phyloP scores from a whole-genome alignment of 2,329 filamentous ascomycete species.

The Clarireedia monteithiana region DNA sequence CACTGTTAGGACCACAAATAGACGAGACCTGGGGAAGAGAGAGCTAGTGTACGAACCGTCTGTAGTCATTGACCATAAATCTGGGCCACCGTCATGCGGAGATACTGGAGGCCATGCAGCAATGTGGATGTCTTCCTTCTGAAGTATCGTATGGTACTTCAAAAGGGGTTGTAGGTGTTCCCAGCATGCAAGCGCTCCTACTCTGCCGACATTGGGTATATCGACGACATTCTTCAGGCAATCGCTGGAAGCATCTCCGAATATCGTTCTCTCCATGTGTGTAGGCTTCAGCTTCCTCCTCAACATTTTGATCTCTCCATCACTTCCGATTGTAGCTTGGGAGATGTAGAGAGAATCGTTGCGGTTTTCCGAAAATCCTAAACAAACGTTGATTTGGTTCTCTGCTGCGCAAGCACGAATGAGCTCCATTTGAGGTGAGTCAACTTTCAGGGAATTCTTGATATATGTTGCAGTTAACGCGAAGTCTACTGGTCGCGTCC shows the following conservation, averaged over 20 bases:
- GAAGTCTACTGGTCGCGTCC: neutral
- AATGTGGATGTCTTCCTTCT: constrained; percentile 44
- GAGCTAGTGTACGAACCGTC: constrained; percentile 18
- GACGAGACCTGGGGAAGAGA: constrained; percentile 16
- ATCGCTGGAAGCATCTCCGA: constrained; percentile 48
- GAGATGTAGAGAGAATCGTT: constrained; percentile 37
- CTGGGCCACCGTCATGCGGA: constrained; percentile 37
- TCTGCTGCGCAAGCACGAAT: constrained; percentile 38
- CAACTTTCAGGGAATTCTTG: constrained; percentile 28
- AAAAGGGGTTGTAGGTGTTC: constrained; percentile 44
- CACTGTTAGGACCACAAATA: neutral
- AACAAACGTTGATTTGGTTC: constrained; percentile 37
- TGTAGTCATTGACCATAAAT: constrained; percentile 16
- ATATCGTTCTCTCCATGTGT: constrained; percentile 38
- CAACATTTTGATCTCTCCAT: constrained; percentile 34
- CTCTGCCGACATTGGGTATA: constrained; percentile 37
- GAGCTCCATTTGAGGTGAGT: constrained; percentile 35
- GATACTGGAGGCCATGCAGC: constrained; percentile 47
- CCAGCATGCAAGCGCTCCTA: constrained; percentile 48
- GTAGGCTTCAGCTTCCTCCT: constrained; percentile 39
- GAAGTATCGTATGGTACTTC: constrained; percentile 39
- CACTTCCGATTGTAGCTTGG: constrained; percentile 42
- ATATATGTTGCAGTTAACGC: neutral
- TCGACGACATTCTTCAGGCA: constrained; percentile 44
- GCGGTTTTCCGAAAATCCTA: constrained; percentile 40